These are phyloP conservation scores for Diplocarpon rosae DNA, from an alignment of 2,329 filamentous ascomycete genomes.

Conservation along the genomic window DNA sequence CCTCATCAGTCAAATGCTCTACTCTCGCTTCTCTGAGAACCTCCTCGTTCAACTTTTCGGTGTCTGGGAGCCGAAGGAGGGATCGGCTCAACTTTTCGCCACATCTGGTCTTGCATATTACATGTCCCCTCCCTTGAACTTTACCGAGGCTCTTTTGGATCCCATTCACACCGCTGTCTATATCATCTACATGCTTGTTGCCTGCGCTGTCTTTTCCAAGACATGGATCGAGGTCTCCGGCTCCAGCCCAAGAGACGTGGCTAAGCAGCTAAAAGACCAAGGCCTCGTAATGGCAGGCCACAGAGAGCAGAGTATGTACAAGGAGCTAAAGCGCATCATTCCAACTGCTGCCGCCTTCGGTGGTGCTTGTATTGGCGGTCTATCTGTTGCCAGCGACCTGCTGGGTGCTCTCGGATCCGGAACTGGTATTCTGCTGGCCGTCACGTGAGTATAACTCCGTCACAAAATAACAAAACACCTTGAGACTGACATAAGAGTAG, in stretches of 20 bases:
- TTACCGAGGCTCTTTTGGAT: slow-evolving; percentile 92
- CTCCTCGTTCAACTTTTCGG: slow-evolving; percentile 93
- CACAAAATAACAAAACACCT: background rate
- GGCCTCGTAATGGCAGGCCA: slow-evolving; percentile 99
- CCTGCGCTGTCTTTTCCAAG: slow-evolving; percentile 98
- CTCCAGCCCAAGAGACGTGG: slow-evolving; percentile 92
- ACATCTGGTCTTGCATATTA: slow-evolving; percentile 95
- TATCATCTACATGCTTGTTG: slow-evolving; percentile 94
- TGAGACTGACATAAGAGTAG: slow-evolving; percentile 36
- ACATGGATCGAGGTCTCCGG: slow-evolving; percentile 99
- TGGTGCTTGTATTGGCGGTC: slow-evolving; percentile 95
- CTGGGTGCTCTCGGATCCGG: slow-evolving; percentile 92
- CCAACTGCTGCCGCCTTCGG: slow-evolving; percentile 96
- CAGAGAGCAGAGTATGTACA: slow-evolving; percentile 99
- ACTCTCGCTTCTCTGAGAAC: slow-evolving; percentile 98
- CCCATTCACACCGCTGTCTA: slow-evolving; percentile 95
- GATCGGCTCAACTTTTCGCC: slow-evolving; percentile 89
- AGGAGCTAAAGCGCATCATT: slow-evolving; percentile 98
- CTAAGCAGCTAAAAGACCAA: slow-evolving; percentile 99
- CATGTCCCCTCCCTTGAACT: slow-evolving; percentile 97
- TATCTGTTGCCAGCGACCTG: slow-evolving; percentile 91
- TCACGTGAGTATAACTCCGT: slow-evolving; percentile 76
- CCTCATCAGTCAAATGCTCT: slow-evolving; percentile 98
- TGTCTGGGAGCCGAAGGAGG: slow-evolving; percentile 96
- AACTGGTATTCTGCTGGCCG: slow-evolving; percentile 94